Evolutionary conservation across 2,329 filamentous ascomycete genomes (phyloP).

Genomic region (Colletotrichum sublineola): DNA sequence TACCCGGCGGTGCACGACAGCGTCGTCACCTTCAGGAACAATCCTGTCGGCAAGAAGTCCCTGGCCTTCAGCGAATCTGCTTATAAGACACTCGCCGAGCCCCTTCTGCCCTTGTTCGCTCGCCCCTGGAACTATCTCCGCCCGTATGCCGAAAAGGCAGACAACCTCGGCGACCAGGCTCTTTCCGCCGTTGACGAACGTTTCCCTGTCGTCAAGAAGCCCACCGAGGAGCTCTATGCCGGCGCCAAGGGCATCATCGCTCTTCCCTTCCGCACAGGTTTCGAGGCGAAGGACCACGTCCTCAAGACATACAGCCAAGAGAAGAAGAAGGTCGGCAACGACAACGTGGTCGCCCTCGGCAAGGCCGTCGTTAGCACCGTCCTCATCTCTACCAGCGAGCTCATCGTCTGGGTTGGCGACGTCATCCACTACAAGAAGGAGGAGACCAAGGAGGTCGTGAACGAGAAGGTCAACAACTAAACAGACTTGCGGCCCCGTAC

Average conservation of each 20-base stretch:
- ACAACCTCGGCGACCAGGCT: constrained; percentile 80
- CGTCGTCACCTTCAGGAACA: constrained; percentile 82
- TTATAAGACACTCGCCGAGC: constrained; percentile 82
- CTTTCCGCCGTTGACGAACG: constrained; percentile 76
- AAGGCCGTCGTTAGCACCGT: constrained; percentile 79
- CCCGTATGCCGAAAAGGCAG: constrained; percentile 87
- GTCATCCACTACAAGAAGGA: constrained; percentile 73
- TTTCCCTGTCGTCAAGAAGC: constrained; percentile 82
- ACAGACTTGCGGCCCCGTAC: constrained; percentile 1
- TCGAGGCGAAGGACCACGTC: constrained; percentile 73
- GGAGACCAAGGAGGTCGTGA: constrained; percentile 67
- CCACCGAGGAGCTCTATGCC: constrained; percentile 76
- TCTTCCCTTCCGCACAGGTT: constrained; percentile 72
- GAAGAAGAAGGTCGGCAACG: constrained; percentile 73
- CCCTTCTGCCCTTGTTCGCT: constrained; percentile 81
- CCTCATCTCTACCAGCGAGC: constrained; percentile 75
- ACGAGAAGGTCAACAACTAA: constrained; percentile 65
- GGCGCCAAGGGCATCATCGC: constrained; percentile 73
- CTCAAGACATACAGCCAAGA: constrained; percentile 69
- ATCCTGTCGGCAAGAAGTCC: constrained; percentile 87
- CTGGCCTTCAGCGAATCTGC: constrained; percentile 80
- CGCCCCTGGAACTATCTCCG: constrained; percentile 85
- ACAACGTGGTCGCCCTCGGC: constrained; percentile 74
- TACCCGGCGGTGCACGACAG: constrained; percentile 88
- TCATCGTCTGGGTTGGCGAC: constrained; percentile 70